phyloP scores from a whole-genome alignment of 139 green algal species.

The Monoraphidium neglectum region DNA sequence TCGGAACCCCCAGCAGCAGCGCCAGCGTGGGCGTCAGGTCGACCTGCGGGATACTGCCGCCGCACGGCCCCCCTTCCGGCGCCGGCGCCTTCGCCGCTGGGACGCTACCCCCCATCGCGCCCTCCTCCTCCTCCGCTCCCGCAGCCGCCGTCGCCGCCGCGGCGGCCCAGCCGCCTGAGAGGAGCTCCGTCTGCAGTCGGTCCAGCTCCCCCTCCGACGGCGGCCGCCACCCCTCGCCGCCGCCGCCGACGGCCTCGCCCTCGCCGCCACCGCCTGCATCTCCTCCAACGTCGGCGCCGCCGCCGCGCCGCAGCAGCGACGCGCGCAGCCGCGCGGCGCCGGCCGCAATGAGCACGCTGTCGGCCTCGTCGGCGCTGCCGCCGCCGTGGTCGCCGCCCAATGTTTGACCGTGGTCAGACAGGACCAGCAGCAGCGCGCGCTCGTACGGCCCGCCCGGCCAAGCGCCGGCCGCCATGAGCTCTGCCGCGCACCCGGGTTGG shows the following conservation, averaged over 20 bases:
- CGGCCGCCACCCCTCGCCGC: background rate
- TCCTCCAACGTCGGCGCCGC: background rate
- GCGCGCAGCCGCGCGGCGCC: background rate
- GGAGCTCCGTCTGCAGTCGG: background rate
- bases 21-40: conserved; percentile 87
- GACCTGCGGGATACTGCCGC: conserved; percentile 70
- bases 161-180: background rate
- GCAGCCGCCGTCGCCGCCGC: background rate
- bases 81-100: background rate
- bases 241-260: background rate
- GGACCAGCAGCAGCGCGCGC: conserved; percentile 87
- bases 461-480: conserved; percentile 38
- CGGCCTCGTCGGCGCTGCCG: conserved; percentile 79
- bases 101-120: background rate
- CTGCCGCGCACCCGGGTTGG: conserved; percentile 26
- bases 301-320: too few relatives aligned
- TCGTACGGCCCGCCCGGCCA: conserved; percentile 48
- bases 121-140: background rate
- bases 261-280: background rate
- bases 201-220: background rate
- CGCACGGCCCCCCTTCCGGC: background rate
- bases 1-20: conserved; percentile 79
- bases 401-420: conserved; percentile 95
- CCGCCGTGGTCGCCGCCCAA: conserved; percentile 91
- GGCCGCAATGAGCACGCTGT: conserved; percentile 77